Conservation (phyloP, 148 eudicot genomes). For the Chenopodium suecicum region DNA sequence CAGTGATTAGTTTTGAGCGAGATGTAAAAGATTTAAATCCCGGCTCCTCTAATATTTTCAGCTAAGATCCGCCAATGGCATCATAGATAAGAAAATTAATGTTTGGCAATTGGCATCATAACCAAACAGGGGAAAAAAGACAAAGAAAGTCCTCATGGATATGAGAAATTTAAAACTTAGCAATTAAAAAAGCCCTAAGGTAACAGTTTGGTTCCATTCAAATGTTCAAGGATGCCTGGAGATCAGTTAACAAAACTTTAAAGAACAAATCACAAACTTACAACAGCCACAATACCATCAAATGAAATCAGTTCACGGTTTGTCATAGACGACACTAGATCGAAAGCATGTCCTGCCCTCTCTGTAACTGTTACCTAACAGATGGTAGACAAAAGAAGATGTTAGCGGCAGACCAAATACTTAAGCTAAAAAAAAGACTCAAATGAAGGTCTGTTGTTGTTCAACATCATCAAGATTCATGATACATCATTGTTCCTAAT, state of each 20-base stretch:
- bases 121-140: neutral
- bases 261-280: constrained; percentile 45
- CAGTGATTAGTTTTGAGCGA: too few relatives aligned
- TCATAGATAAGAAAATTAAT: neutral
- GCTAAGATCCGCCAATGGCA: neutral
- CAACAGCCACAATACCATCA: constrained; percentile 92
- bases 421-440: constrained; percentile 5
- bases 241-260: neutral
- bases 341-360: constrained; percentile 87
- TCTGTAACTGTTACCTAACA: constrained; percentile 78
- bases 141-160: neutral
- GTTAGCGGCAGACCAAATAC: neutral
- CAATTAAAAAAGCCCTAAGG: neutral
- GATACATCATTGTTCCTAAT: neutral
- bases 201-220: neutral
- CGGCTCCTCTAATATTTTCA: too few relatives aligned
- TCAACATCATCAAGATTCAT: neutral
- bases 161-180: neutral
- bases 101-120: neutral
- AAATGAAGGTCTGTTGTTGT: neutral
- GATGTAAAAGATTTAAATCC: too few relatives aligned
- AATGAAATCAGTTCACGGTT: constrained; percentile 60
- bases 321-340: constrained; percentile 66
- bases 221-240: neutral
- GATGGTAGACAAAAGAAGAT: constrained; percentile 15